Percentiles rank a stretch among this genome's conserved stretches.
Evolutionary conservation across 2,329 filamentous ascomycete species (phyloP).

Genomic region (Botrytis medusae): DNA sequence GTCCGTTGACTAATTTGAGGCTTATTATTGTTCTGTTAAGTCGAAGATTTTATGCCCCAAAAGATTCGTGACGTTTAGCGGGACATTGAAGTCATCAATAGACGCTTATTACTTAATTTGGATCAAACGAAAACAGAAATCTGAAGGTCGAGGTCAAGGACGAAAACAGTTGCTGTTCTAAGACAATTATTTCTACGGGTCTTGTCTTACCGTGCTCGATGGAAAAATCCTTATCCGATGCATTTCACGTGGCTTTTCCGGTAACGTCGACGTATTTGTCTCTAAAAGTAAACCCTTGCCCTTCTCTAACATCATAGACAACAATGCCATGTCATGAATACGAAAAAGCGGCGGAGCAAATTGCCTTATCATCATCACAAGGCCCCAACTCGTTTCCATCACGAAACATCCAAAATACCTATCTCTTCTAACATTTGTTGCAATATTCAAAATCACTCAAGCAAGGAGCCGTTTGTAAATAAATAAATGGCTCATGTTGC

Average conservation of each 20-base stretch:
- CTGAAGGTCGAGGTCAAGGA: neutral
- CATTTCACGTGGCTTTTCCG: constrained; percentile 9
- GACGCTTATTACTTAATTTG: neutral
- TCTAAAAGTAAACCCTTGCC: neutral
- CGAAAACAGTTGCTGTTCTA: constrained; percentile 17
- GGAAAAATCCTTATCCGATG: constrained; percentile 17
- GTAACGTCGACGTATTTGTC: neutral
- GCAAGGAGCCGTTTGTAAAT: neutral
- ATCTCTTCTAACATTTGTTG: neutral
- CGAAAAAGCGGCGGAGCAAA: constrained; percentile 9
- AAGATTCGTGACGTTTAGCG: neutral
- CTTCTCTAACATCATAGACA: constrained; percentile 4
- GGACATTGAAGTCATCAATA: neutral
- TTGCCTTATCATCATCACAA: constrained; percentile 4
- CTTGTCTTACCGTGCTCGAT: constrained; percentile 2
- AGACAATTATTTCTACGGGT: neutral
- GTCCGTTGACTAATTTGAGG: constrained; percentile 9
- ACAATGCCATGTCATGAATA: neutral
- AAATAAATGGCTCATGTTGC: constrained; percentile 21
- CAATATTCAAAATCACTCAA: neutral
- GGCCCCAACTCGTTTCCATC: neutral
- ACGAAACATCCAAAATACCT: neutral
- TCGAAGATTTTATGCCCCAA: neutral
- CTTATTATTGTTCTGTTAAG: neutral
- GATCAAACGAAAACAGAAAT: constrained; percentile 14